A percentile compares a stretch with the other conserved stretches of the same genome.
Evolutionary conservation across 2,329 filamentous ascomycete genomes (phyloP).

Genomic region (Scedosporium aurantiacum): DNA sequence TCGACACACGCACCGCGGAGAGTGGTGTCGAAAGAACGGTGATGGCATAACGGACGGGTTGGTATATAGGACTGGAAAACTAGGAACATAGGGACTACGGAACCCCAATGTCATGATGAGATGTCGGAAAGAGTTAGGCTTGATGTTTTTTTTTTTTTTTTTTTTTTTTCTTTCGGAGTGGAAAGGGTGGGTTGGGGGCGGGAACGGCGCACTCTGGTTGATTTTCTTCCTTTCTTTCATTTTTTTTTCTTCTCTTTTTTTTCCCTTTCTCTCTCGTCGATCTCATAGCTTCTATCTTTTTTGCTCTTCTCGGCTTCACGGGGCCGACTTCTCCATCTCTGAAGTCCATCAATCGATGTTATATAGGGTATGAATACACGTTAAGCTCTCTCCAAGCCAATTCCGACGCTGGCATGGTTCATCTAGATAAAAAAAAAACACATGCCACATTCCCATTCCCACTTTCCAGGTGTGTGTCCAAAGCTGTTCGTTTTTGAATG

Average conservation of each 20-base stretch:
- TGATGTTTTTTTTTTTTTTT: background rate
- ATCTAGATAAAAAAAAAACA: background rate
- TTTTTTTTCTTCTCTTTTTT: background rate
- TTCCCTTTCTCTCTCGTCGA: background rate
- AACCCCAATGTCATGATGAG: background rate
- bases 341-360: background rate
- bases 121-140: background rate
- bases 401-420: too few relatives aligned
- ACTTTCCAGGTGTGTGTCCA: background rate
- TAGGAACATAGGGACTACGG: background rate
- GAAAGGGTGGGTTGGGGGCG: background rate
- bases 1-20: too few relatives aligned
- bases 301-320: background rate
- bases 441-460: too few relatives aligned
- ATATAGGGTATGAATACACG: background rate
- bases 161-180: background rate
- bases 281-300: background rate
- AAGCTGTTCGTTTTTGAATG: background rate
- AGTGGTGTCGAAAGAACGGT: background rate
- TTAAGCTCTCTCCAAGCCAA: background rate
- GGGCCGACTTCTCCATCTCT: background rate
- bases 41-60: background rate
- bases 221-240: background rate
- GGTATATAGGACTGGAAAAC: background rate
- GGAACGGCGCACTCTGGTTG: background rate